Base-by-base conservation (phyloP, 345 rosid genomes). In the thale cress (Arabidopsis thaliana) region DNA sequence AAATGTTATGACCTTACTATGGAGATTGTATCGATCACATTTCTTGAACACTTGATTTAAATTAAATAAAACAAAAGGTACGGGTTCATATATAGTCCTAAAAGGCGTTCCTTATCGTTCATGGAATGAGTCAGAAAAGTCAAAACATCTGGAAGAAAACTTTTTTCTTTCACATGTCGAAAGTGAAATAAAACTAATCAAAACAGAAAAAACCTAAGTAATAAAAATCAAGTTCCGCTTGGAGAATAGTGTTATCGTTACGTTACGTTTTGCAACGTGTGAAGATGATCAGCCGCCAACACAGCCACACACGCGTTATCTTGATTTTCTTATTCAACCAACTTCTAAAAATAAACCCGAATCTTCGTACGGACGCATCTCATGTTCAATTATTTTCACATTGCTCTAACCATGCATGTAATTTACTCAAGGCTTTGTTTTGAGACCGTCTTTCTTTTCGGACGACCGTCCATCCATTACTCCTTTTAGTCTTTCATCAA, bases 221-320 rank as follows among this genome's bases (percentile, higher is more conserved):
- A 45, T 12, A 36, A 51, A 75, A 60, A 34, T 25, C 9, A 67
- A 67, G 44, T 12, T 8, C 36, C 7, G 69, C n/a, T 60, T 22
- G 24, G 24, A 51, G 13, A 44, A 76, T 52, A 68, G 50, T 69
- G 65, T 52, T 11, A 61, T 6, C 56, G 48, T 71, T 64, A 71
- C 62, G 80, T 71, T 48, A 77, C 38, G 71, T 63, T 28, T 38
- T 12, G 33, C 72, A 58, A 65, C 76, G 80, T 77, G 80, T 71
- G 80, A 71, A 77, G 76, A 71, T 65, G 67, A 71, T 64, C 66
- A 71, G 80, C 80, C 80, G 80, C 80, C 76, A 77, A 71, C 76
- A 77, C 59, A 70, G 80, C 52, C 76, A 65, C 72, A 64, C 80
- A 71, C 80, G 72, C 76, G 65, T 63, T 71, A 58, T 71, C 76